A percentile compares a stretch with the other conserved stretches of the same genome.
These are phyloP conservation scores for Fraxinus latifolia DNA, from an alignment of 305 asterid genomes.

Conservation along the genomic window DNA sequence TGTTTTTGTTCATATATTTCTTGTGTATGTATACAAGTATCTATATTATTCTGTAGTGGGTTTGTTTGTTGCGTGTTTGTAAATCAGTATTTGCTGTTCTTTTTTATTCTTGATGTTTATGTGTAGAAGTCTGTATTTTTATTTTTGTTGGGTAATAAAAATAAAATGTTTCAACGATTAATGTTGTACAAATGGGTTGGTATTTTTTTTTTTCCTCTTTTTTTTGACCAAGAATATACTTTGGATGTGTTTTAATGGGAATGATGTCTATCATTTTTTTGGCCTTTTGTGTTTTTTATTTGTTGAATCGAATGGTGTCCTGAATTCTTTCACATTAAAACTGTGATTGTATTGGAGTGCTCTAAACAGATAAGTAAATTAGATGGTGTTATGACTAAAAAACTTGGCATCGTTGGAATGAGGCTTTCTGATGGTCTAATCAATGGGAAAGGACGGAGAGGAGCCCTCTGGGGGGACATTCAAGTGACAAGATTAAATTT, in stretches of 20 bases:
- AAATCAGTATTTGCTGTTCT: neutral
- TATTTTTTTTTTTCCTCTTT: neutral
- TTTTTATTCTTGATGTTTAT: neutral
- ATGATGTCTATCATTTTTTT: neutral
- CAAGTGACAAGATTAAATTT: neutral
- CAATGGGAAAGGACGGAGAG: neutral
- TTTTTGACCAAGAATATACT: neutral
- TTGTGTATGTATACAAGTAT: neutral
- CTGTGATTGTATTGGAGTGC: neutral
- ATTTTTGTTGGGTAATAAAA: neutral
- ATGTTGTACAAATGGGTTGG: neutral
- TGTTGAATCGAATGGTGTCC: constrained; percentile 8
- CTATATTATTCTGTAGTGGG: neutral
- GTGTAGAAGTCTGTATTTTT: neutral
- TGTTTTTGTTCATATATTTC: neutral
- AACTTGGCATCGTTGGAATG: neutral
- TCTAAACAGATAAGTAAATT: neutral
- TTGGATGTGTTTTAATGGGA: neutral
- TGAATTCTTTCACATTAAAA: neutral
- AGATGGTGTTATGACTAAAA: neutral
- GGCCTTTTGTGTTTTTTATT: neutral
- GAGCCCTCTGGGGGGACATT: neutral
- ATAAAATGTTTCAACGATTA: neutral
- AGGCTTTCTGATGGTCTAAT: neutral
- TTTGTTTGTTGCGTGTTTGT: constrained; percentile 9